Evolutionary conservation across 371 early-diverging fungal genomes (phyloP), one percentile per base, ranked within the genome.

Genomic region (Entomophthora muscae): DNA sequence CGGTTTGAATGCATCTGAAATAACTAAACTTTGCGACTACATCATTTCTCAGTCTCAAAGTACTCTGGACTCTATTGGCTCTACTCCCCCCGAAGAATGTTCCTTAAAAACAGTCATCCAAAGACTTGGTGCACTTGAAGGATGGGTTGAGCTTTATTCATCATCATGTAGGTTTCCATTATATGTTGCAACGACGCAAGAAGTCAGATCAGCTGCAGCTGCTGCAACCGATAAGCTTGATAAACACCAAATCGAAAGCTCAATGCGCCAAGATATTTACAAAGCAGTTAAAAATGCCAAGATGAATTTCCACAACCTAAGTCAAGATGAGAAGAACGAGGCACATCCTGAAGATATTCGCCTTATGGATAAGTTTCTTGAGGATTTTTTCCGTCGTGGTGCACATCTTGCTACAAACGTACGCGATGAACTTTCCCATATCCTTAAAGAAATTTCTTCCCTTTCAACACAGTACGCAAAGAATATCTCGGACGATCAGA

Each of bases 401-500:
- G 7, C n/a, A 12, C 51, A 51, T 51, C 51, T 51, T 7, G 51
- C 10, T 12, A 51, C 51, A 7, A 21, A 51, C 10, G n/a, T 12
- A 51, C 10, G 51, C 10, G 12, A 51, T 12, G 7, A 12, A 51
- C 51, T 51, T 12, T 51, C 51, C 12, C 12, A 51, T 51, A 51
- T 21, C 10, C n/a, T 51, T 12, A 21, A 12, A 51, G 51, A 51
- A 51, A 12, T 51, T 12, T 51, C 51, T 21, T 7, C 10, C n/a
- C n/a, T 51, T 12, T 51, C 51, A 7, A 51, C 10, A 12, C 51
- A 51, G n/a, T 51, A 12, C n/a, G 7, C 51, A 12, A 51, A 51
- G 12, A 51, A 51, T 51, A 21, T 51, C n/a, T 7, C 51, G n/a
- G 52, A 27, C 1, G 75, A 72, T 68, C 73, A 74, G 31, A 73